These are phyloP conservation scores for Penicillium nucicola DNA, from an alignment of 495 filamentous ascomycete genomes.

Conservation along the genomic window DNA sequence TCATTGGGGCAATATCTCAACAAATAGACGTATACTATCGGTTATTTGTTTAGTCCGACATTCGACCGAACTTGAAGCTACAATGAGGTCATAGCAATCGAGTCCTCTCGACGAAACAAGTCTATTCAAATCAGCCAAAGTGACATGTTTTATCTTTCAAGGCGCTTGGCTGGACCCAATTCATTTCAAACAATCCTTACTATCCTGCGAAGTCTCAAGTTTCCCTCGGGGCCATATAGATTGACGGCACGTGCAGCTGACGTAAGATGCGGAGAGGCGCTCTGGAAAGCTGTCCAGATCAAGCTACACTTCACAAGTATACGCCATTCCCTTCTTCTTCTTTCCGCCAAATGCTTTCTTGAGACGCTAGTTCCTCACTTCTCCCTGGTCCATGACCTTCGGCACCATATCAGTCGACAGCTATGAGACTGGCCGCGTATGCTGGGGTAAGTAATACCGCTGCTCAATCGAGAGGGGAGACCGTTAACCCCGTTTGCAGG, in stretches of 20 bases:
- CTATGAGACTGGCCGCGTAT: constrained; percentile 54
- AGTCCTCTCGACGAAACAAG: no score
- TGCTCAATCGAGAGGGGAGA: neutral
- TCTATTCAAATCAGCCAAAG: no score
- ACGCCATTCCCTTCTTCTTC: constrained; percentile 1
- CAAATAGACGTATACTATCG: no score
- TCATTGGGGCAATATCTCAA: no score
- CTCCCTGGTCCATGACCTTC: constrained; percentile 30
- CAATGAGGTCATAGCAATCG: no score
- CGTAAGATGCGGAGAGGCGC: constrained; percentile 33
- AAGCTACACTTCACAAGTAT: constrained; percentile 13
- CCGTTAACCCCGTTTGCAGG: constrained; percentile 42
- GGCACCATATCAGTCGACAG: constrained; percentile 24
- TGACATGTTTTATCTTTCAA: no score
- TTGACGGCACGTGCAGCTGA: constrained; percentile 27
- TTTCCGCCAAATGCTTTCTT: constrained; percentile 19
- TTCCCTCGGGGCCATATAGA: constrained; percentile 1
- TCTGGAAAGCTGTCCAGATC: constrained; percentile 44
- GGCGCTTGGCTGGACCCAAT: no score
- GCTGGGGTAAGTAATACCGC: constrained; percentile 41
- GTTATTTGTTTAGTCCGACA: no score
- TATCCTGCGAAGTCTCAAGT: neutral
- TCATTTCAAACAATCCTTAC: no score
- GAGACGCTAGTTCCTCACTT: constrained; percentile 8
- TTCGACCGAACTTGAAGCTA: no score